Conservation (phyloP, 2,329 filamentous ascomycete genomes). For the Botrytis paeoniae region DNA sequence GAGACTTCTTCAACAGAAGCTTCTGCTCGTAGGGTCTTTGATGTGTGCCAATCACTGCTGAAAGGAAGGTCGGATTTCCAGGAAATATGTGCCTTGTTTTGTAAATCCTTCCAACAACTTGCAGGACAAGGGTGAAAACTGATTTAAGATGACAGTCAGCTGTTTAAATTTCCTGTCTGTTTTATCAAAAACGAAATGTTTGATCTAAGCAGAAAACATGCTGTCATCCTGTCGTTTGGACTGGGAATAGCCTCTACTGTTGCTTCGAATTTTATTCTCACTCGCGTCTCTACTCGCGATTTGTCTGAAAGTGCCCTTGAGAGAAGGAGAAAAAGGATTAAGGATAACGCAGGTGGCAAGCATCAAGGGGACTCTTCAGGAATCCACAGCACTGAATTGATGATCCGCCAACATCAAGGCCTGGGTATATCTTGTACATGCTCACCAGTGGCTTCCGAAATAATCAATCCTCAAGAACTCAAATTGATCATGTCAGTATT, state of each 20-base stretch:
- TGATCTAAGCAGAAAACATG: not conserved
- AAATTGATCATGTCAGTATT: not conserved
- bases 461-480: not conserved
- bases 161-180: not conserved
- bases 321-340: fast-evolving
- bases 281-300: not conserved
- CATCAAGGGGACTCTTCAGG: not conserved
- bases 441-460: too few species aligned
- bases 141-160: not conserved
- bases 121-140: not conserved
- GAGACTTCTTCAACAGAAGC: not conserved
- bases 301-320: not conserved
- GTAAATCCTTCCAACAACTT: not conserved
- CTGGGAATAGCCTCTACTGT: not conserved
- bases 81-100: not conserved
- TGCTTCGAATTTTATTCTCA: not conserved
- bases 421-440: not conserved
- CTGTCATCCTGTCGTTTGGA: not conserved
- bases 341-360: not conserved
- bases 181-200: not conserved
- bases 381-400: not conserved
- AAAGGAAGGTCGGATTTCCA: not conserved
- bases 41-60: not conserved
- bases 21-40: not conserved
- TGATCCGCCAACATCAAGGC: not conserved